phyloP scores from a whole-genome alignment of 805 yeast species.

The Myxozyma monticola region DNA sequence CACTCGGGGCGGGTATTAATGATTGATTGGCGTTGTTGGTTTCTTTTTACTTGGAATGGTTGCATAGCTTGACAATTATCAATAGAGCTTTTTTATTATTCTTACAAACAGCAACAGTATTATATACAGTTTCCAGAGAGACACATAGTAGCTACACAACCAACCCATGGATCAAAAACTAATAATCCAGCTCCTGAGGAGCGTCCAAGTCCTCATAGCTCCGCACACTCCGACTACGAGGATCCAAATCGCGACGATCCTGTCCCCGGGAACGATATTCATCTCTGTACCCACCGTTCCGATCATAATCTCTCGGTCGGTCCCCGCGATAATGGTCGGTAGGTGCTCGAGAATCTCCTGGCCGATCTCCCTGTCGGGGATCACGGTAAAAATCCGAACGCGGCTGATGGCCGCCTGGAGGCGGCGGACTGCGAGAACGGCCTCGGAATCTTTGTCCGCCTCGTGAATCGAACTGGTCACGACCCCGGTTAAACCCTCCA shows the following conservation, averaged over 20 bases:
- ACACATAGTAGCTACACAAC: neutral
- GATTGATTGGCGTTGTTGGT: no score
- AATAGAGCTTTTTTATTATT: conserved; percentile 1
- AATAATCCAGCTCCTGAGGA: conserved; percentile 23
- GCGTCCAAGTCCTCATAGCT: conserved; percentile 26
- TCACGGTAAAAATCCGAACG: conserved; percentile 19
- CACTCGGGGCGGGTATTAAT: no score
- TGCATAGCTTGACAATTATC: no score
- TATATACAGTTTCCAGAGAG: no score
- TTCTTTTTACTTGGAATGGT: no score
- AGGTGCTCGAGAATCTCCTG: conserved; percentile 3
- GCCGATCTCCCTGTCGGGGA: neutral
- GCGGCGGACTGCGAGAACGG: conserved; percentile 10
- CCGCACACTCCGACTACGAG: conserved; percentile 20
- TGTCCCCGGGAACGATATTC: conserved; percentile 5
- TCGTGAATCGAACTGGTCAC: no score
- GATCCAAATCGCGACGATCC: conserved; percentile 6
- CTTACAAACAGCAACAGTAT: no score
- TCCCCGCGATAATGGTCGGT: neutral
- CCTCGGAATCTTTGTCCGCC: no score
- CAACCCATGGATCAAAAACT: no score
- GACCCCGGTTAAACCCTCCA: no score
- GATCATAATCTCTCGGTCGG: conserved; percentile 9
- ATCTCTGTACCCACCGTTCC: neutral
- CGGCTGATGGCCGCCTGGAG: conserved; percentile 13